Base-by-base conservation (phyloP, 2,329 filamentous ascomycete species). In the Verticillium zaregamsianum region DNA sequence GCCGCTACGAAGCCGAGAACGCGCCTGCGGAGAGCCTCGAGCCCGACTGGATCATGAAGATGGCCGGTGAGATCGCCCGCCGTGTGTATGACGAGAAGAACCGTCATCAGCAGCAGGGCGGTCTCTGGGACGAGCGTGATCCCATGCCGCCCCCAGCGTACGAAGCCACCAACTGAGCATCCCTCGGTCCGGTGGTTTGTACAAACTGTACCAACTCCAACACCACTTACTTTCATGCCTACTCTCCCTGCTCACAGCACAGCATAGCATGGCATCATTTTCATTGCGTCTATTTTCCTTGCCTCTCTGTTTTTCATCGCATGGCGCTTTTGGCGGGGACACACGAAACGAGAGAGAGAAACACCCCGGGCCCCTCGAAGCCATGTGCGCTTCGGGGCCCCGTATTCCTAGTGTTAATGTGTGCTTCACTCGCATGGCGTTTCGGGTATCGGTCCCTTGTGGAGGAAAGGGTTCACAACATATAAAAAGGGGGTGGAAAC, bases 21-120 rank as follows among this genome's bases (percentile, higher is more conserved):
- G 71, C 68, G 40, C 67, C 67, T 17, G 58, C 67, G 65, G 68
- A 63, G 76, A 72, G 67, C 68, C 79, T 92, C 31, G 90, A 93
- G 72, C 89, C 92, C 73, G 91, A 91, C 3, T 95, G 91, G 90
- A 90, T 95, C 77, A 87, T 90, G 79, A 95, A 97, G 79, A 95
- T 99, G 86, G 93, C 94, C 5, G 89, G 89, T 66, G 95, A 98
- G 75, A 94, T 98, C 69, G 92, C 93, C 39, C 82, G 88, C 58
- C 90, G 92, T 61, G 92, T 96, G 66, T 91, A 94, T 67, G 91
- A 97, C 68, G 91, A 97, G 77, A 95, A 97, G 76, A 79, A 82
- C 60, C 79, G 81, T 39, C 79, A 83, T 59, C 77, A 79, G 31
- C 58, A 40, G 25, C 40, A 20, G 12, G 40, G 31, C 17, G 74